Percentiles rank a stretch among this genome's conserved stretches.
These are phyloP conservation scores for Ephemerocybe angulata DNA, from an alignment of 768 basidiomycete species.

Conservation along the genomic window DNA sequence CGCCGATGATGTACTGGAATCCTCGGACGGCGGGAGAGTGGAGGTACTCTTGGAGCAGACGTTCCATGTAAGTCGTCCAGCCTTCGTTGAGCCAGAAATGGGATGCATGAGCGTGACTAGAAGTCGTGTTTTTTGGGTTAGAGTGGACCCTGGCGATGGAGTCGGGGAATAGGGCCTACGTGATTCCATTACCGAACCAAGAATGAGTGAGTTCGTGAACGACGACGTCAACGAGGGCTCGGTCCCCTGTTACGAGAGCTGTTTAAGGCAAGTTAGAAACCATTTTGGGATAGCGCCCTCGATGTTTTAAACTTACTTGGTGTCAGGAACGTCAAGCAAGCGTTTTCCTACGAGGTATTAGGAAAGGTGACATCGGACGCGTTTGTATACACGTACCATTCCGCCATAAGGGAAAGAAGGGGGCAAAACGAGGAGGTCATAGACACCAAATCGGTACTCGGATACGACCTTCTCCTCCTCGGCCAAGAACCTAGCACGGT, in stretches of 20 bases:
- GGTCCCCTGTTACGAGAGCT: slow-evolving; percentile 86
- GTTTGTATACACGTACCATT: slow-evolving; percentile 72
- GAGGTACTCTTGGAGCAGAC: slow-evolving; percentile 65
- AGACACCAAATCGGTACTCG: slow-evolving; percentile 81
- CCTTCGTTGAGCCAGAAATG: slow-evolving; percentile 93
- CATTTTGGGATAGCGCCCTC: not conserved
- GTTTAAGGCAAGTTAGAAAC: slow-evolving; percentile 1
- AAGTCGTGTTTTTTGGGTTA: not conserved
- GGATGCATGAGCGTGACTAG: slow-evolving; percentile 63
- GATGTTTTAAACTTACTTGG: slow-evolving; percentile 53
- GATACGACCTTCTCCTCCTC: slow-evolving; percentile 72
- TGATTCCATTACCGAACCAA: slow-evolving; percentile 92
- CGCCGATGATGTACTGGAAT: slow-evolving; percentile 76
- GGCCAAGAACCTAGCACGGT: slow-evolving; percentile 59
- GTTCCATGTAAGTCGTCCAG: slow-evolving; percentile 92
- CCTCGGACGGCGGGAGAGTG: slow-evolving; percentile 75
- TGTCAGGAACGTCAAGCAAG: slow-evolving; percentile 83
- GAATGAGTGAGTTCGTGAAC: slow-evolving; percentile 86
- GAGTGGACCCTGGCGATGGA: not conserved
- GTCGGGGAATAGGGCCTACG: slow-evolving; percentile 34
- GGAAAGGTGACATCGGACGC: too few relatives aligned
- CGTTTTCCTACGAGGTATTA: slow-evolving; percentile 70
- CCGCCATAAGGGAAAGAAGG: slow-evolving; percentile 93
- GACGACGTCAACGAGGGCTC: slow-evolving; percentile 81
- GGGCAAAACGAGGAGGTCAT: slow-evolving; percentile 85